Percentiles rank a stretch among this genome's conserved stretches.
Conservation (phyloP, 2,329 filamentous ascomycete genomes). For the Colletotrichum neosansevieriae region DNA sequence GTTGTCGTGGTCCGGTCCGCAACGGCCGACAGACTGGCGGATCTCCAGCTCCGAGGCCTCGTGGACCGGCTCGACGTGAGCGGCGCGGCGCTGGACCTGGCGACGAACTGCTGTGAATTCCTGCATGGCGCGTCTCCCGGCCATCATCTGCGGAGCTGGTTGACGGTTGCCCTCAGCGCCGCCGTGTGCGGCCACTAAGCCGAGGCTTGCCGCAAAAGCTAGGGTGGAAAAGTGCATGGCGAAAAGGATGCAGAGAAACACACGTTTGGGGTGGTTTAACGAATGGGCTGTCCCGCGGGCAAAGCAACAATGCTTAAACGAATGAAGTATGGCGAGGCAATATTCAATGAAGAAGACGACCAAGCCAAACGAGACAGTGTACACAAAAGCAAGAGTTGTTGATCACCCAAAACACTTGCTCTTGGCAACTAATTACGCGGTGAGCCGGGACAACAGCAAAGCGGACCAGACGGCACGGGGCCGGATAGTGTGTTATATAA, state of each 20-base stretch:
- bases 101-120: slow-evolving; percentile 32
- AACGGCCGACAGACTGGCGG: slow-evolving; percentile 61
- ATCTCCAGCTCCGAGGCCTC: slow-evolving; percentile 32
- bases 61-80: slow-evolving; percentile 10
- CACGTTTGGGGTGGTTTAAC: background rate
- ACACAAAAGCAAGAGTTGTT: slow-evolving; percentile 16
- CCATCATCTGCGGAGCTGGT: slow-evolving; percentile 31
- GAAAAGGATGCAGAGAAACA: background rate
- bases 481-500: slow-evolving; percentile 37
- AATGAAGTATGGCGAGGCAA: slow-evolving; percentile 27
- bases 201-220: slow-evolving; percentile 27
- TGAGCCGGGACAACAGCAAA: slow-evolving; percentile 7
- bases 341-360: slow-evolving; percentile 32
- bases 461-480: background rate
- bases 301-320: slow-evolving; percentile 21
- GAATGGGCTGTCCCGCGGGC: slow-evolving; percentile 14
- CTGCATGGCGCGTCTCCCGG: slow-evolving; percentile 31
- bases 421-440: slow-evolving; percentile 28
- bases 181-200: slow-evolving; percentile 34
- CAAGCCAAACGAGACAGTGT: slow-evolving; percentile 22
- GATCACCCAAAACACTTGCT: slow-evolving; percentile 9
- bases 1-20: slow-evolving; percentile 52
- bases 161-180: slow-evolving; percentile 11
- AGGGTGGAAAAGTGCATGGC: slow-evolving; percentile 30
- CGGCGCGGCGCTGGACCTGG: slow-evolving; percentile 28